Evolutionary conservation across 306 rosid species (phyloP).

Genomic region (Potentilla sterilis): DNA sequence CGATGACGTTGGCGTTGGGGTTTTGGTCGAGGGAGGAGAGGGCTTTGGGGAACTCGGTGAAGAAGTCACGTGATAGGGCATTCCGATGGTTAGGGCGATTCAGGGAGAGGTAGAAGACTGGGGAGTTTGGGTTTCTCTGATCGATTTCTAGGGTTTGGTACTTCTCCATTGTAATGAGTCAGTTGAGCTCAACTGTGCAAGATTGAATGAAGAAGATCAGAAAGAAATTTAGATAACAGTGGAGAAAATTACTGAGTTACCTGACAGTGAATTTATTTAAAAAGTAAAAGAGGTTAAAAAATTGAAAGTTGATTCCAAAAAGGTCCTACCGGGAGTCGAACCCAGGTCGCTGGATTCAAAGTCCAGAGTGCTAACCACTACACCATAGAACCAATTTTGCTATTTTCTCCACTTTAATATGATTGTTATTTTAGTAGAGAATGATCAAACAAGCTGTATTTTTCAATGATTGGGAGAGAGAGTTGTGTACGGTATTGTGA

Average conservation of each 20-base stretch:
- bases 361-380: slow-evolving; percentile 89
- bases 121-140: slow-evolving; percentile 38
- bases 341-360: slow-evolving; percentile 88
- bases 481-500: not conserved
- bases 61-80: slow-evolving; percentile 62
- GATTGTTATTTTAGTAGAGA: too few species aligned
- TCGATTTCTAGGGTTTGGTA: slow-evolving; percentile 51
- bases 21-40: slow-evolving; percentile 59
- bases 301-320: too few species aligned
- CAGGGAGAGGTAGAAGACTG: slow-evolving; percentile 50
- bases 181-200: not conserved
- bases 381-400: slow-evolving; percentile 58
- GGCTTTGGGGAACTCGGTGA: slow-evolving; percentile 68
- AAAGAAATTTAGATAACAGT: not conserved
- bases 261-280: not conserved
- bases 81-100: slow-evolving; percentile 65
- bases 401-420: too few species aligned
- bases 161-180: slow-evolving; percentile 36
- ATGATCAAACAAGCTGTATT: not conserved
- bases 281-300: not conserved
- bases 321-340: slow-evolving; percentile 93
- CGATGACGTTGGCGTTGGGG: slow-evolving; percentile 55
- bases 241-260: not conserved
- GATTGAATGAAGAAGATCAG: not conserved
- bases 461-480: not conserved